These are phyloP conservation scores for Yamadazyma sp. DNA, from an alignment of 805 yeast genomes.

Conservation along the genomic window DNA sequence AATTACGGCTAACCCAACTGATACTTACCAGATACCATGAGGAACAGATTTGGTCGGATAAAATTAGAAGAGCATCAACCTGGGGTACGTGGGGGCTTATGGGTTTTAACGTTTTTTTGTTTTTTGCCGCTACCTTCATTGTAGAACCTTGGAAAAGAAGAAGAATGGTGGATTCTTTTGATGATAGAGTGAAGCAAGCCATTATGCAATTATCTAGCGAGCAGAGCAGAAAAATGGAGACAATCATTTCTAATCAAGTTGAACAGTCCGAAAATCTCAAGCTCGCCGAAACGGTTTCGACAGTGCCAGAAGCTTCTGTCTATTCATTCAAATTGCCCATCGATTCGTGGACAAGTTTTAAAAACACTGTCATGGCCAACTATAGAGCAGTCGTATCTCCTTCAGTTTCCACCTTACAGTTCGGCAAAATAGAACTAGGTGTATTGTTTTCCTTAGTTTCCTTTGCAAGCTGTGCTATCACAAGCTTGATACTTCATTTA, in stretches of 20 bases:
- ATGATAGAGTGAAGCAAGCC: slow-evolving; percentile 63
- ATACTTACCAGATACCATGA: slow-evolving; percentile 90
- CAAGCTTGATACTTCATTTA: slow-evolving; percentile 2
- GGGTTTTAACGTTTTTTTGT: slow-evolving; percentile 80
- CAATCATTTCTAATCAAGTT: slow-evolving; percentile 9
- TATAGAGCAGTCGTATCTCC: slow-evolving; percentile 19
- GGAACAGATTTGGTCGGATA: slow-evolving; percentile 98
- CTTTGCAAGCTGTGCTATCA: slow-evolving; percentile 3
- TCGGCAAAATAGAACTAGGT: slow-evolving; percentile 26
- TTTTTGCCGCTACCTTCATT: slow-evolving; percentile 77
- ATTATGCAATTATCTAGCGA: slow-evolving; percentile 19
- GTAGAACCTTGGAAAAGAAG: slow-evolving; percentile 94
- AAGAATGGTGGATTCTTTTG: slow-evolving; percentile 79
- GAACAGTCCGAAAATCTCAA: neutral
- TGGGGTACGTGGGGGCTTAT: slow-evolving; percentile 94
- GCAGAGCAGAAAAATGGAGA: slow-evolving; percentile 14
- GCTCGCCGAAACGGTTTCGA: neutral
- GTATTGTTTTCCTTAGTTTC: slow-evolving; percentile 10
- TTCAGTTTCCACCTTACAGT: slow-evolving; percentile 15
- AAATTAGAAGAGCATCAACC: slow-evolving; percentile 88
- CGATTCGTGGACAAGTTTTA: slow-evolving; percentile 21
- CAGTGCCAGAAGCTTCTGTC: neutral
- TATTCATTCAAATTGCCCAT: slow-evolving; percentile 11
- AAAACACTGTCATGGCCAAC: slow-evolving; percentile 14
- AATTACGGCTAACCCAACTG: slow-evolving; percentile 66